These are phyloP conservation scores for Alternaria alternata DNA, from an alignment of 2,329 filamentous ascomycete species.

Conservation along the genomic window DNA sequence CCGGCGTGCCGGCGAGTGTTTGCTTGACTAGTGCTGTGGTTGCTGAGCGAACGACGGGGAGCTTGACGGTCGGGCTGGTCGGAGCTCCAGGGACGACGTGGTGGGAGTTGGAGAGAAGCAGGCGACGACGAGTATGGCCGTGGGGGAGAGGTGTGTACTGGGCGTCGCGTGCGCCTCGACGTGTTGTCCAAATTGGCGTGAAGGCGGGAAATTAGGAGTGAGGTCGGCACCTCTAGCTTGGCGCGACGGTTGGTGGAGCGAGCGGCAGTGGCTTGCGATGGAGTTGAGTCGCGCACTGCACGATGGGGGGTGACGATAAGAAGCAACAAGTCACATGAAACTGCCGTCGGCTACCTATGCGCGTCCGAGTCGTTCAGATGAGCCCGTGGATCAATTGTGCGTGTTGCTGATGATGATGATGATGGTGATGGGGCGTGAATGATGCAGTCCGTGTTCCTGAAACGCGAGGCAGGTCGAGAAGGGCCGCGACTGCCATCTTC, in stretches of 20 bases:
- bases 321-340: slow-evolving; percentile 8
- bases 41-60: slow-evolving; percentile 26
- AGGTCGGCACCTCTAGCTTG: slow-evolving; percentile 41
- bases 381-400: slow-evolving; percentile 6
- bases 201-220: slow-evolving; percentile 46
- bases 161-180: slow-evolving; percentile 33
- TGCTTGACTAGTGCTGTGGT: slow-evolving; percentile 13
- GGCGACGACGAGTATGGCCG: slow-evolving; percentile 7
- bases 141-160: slow-evolving; percentile 15
- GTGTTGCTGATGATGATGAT: slow-evolving; percentile 12
- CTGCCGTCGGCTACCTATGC: not conserved
- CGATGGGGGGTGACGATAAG: slow-evolving; percentile 6
- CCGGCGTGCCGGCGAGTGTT: slow-evolving; percentile 18
- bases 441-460: slow-evolving; percentile 15
- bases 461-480: slow-evolving; percentile 21
- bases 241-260: slow-evolving; percentile 39
- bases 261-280: slow-evolving; percentile 37
- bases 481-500: slow-evolving; percentile 10
- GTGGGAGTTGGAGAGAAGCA: slow-evolving; percentile 5
- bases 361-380: slow-evolving; percentile 5
- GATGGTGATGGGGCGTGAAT: not conserved
- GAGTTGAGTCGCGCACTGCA: slow-evolving; percentile 25
- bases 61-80: not conserved
- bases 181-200: slow-evolving; percentile 32
- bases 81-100: not conserved